Base-by-base conservation (phyloP, 2,329 filamentous ascomycete genomes). In the Monosporascus sp. region DNA sequence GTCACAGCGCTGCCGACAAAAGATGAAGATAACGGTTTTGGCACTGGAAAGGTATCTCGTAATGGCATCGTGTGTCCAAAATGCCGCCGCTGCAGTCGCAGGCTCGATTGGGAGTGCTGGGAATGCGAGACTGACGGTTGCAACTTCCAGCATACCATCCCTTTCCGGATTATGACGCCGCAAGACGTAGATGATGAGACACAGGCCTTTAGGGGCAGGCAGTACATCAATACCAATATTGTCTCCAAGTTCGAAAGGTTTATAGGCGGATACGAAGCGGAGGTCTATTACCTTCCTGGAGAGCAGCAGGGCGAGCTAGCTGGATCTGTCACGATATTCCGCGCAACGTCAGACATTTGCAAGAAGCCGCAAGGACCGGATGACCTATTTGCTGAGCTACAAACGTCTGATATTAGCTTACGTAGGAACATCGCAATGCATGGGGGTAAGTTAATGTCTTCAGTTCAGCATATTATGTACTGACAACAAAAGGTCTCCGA, bases 21-120 rank as follows among this genome's bases (percentile, higher is more conserved):
- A n/a, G 3, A 26, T 9, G 26, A 1, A 5, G 59, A 69, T 11
- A 62, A 70, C 1, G 59, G 67, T 0, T 69, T 71, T 15, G 77
- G 80, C 3, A 77, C 79, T 0, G 76, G 80, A 11, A 69, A 72
- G 3, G 66, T 73, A 8, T 82, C 79, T 52, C 86, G 82, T 62
- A 73, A 74, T 49, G 88, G 87, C 0, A 80, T 90, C 47, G 80
- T 87, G 2, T 92, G 88, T 59, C 83, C 82, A 0, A 55, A 70
- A 1, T 91, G 88, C 58, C 71, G 74, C 0, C 77, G 81, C 41
- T 89, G 87, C 60, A 83, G 77, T 43, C 76, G 82, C 2, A 77
- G 87, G 1, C 72, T 78, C 15, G 68, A 75, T 24, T 91, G 86
- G 85, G 70, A 68, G 5, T 75, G 77, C 1, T 89, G 85, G 86